Percentiles rank a stretch among this genome's conserved stretches.
These are phyloP conservation scores for Maudiozyma pseudohumilis DNA, from an alignment of 805 yeast species.

Conservation along the genomic window DNA sequence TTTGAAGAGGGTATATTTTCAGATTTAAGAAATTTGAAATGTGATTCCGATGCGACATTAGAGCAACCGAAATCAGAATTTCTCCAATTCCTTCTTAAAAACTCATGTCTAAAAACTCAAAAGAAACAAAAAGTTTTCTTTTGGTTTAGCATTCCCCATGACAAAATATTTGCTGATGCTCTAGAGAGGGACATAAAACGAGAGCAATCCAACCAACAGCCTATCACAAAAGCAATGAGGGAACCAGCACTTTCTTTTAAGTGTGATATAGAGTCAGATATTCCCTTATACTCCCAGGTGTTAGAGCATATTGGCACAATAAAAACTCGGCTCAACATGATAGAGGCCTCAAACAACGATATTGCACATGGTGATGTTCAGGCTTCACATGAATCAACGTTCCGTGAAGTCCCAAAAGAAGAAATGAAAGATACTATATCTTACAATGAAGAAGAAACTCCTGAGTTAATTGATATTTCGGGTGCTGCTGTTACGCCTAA, in stretches of 20 bases:
- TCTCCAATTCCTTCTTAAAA: constrained; percentile 71
- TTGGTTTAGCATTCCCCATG: constrained; percentile 95
- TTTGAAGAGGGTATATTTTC: constrained; percentile 95
- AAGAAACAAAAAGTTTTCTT: constrained; percentile 94
- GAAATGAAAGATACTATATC: background rate
- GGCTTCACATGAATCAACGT: no score
- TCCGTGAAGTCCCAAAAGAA: no score
- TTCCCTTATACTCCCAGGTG: constrained; percentile 47
- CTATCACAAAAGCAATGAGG: constrained; percentile 61
- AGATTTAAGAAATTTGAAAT: constrained; percentile 76
- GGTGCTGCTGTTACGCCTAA: no score
- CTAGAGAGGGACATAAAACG: constrained; percentile 83
- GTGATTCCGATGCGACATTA: constrained; percentile 77
- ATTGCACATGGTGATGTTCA: no score
- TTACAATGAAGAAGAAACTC: no score
- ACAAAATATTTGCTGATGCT: constrained; percentile 84
- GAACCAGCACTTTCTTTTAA: constrained; percentile 77
- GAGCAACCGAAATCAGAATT: constrained; percentile 83
- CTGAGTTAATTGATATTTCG: no score
- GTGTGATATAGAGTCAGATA: constrained; percentile 39
- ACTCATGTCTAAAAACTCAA: constrained; percentile 84
- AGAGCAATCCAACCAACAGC: constrained; percentile 47
- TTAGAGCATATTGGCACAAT: constrained; percentile 3
- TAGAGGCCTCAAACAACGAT: no score
- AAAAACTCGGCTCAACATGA: background rate